Percentiles rank a stretch among this genome's conserved stretches.
These are phyloP conservation scores for Cyberlindnera misumaiensis DNA, from an alignment of 805 yeast species.

Conservation along the genomic window DNA sequence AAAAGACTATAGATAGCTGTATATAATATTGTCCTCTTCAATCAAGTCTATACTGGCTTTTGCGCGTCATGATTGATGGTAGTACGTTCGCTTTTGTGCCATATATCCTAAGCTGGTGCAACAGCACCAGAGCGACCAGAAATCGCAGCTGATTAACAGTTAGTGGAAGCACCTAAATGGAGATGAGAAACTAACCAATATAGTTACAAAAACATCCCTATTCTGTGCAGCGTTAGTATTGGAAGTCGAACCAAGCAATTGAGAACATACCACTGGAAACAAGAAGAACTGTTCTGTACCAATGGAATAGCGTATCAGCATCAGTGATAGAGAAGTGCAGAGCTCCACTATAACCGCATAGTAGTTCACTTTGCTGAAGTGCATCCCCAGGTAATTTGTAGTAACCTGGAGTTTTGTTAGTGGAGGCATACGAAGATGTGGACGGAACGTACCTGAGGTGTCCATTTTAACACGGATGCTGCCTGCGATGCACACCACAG, in stretches of 20 bases:
- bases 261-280: background rate
- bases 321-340: background rate
- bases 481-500: conserved; percentile 31
- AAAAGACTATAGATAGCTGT: conserved; percentile 35
- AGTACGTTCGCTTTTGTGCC: background rate
- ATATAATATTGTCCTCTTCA: background rate
- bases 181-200: background rate
- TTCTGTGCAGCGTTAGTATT: background rate
- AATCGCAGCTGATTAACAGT: background rate
- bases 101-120: background rate
- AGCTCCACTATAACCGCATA: background rate
- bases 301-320: background rate
- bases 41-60: conserved; percentile 1
- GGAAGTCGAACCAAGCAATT: background rate
- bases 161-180: background rate
- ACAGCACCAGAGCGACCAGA: background rate
- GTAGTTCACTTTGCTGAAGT: conserved; percentile 1
- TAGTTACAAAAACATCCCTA: conserved; percentile 1
- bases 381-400: conserved; percentile 8
- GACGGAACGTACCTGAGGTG: conserved; percentile 31
- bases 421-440: background rate
- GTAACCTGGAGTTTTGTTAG: conserved; percentile 28
- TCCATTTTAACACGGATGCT: conserved; percentile 21
- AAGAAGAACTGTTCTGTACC: background rate
- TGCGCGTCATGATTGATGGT: background rate